A percentile compares a stretch with the other conserved stretches of the same genome.
Conservation (phyloP, 495 filamentous ascomycete species). For the Letharia columbiana region DNA sequence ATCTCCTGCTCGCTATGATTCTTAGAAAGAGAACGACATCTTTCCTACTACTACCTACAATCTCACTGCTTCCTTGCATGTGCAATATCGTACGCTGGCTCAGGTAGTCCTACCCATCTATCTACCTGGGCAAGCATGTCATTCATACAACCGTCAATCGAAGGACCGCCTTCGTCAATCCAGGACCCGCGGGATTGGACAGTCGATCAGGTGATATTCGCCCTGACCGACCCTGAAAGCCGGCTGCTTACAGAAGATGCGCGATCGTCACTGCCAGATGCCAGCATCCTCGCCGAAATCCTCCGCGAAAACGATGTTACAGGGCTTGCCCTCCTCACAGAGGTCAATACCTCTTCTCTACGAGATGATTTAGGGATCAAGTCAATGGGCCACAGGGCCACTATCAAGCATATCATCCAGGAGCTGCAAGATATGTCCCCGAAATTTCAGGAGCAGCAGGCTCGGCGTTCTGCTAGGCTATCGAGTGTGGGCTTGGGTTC, state of each 20-base stretch:
- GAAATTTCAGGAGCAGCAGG: constrained; percentile 31
- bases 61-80: not conserved
- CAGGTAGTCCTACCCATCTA: not conserved
- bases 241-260: constrained; percentile 24
- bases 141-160: constrained; percentile 12
- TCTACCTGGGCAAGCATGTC: constrained; percentile 9
- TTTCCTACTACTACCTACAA: not conserved
- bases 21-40: not conserved
- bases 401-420: constrained; percentile 39
- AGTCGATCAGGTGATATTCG: constrained; percentile 53
- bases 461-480: not conserved
- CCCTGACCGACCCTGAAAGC: constrained; percentile 48
- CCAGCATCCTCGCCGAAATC: constrained; percentile 38
- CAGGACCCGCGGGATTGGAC: constrained; percentile 62
- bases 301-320: constrained; percentile 53
- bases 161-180: constrained; percentile 7
- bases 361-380: constrained; percentile 45
- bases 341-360: constrained; percentile 38
- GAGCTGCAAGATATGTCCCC: constrained; percentile 37
- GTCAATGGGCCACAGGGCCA: constrained; percentile 38
- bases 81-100: not conserved
- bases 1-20: constrained; percentile 2
- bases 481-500: constrained; percentile 8
- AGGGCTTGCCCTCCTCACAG: constrained; percentile 51
- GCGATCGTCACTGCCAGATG: constrained; percentile 40